phyloP scores from a whole-genome alignment of 2,329 filamentous ascomycete genomes.

The Geosmithia morbida region DNA sequence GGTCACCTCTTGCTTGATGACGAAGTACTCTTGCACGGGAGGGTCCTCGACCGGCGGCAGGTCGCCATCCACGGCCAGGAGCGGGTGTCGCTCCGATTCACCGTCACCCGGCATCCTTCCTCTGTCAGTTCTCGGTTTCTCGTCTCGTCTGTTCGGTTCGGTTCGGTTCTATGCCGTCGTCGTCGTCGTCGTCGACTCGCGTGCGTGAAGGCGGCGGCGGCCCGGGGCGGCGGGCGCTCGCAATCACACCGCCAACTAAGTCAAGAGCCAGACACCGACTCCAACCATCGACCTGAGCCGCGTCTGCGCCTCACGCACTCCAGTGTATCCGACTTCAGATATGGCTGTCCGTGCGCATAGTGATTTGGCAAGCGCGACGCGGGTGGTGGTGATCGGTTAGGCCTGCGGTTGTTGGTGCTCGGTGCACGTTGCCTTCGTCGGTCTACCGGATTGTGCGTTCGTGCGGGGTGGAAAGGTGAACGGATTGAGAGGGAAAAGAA shows the following conservation, averaged over 20 bases:
- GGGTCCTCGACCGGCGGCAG: constrained; percentile 18
- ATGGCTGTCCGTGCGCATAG: not conserved
- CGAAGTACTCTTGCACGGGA: constrained; percentile 26
- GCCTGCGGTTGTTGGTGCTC: not conserved
- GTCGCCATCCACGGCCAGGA: constrained; percentile 16
- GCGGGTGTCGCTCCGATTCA: constrained; percentile 12
- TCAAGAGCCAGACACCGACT: not conserved
- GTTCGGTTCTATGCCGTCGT: not conserved
- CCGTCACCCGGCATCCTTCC: not conserved
- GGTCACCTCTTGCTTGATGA: constrained; percentile 77
- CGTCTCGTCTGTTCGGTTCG: not conserved
- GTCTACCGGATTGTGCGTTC: not conserved
- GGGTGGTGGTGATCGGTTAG: not conserved
- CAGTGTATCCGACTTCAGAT: not conserved
- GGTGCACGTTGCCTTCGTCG: not conserved
- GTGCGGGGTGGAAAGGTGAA: not conserved
- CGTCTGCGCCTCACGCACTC: not conserved
- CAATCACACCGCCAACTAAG: not conserved
- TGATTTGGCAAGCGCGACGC: not conserved
- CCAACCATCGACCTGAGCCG: not conserved
- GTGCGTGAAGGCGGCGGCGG: no score
- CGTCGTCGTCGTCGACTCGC: no score
- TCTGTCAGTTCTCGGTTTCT: not conserved
- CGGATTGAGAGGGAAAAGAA: no score
- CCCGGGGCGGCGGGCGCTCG: no score